A percentile compares a stretch with the other conserved stretches of the same genome.
Evolutionary conservation across 2,329 filamentous ascomycete genomes (phyloP).

Genomic region (Apiospora koreana): DNA sequence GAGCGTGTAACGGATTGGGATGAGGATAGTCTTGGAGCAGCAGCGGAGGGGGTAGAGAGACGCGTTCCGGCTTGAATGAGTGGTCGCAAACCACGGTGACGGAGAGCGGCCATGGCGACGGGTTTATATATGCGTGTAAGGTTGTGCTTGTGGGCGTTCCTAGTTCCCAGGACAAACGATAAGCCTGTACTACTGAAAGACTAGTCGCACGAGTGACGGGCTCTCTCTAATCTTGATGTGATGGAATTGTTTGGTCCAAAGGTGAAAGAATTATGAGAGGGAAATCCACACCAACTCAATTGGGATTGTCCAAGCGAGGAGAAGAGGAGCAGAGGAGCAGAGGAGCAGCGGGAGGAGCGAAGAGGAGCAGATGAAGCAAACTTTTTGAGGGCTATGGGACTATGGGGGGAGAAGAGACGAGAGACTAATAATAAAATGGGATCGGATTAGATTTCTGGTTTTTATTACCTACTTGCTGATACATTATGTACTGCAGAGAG

Average conservation of each 20-base stretch:
- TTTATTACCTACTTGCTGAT: not conserved
- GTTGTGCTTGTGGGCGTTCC: not conserved
- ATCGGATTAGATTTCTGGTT: not conserved
- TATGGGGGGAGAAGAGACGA: not conserved
- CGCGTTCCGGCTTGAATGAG: slow-evolving; percentile 23
- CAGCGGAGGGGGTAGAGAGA: slow-evolving; percentile 16
- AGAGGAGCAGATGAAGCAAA: not conserved
- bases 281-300: slow-evolving; percentile 8
- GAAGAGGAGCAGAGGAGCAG: not conserved
- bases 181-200: not conserved
- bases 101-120: slow-evolving; percentile 29
- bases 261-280: not conserved
- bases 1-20: slow-evolving; percentile 20
- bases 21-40: slow-evolving; percentile 9
- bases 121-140: not conserved
- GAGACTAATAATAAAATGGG: not conserved
- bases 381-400: no score
- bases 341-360: not conserved
- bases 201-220: not conserved
- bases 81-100: slow-evolving; percentile 28
- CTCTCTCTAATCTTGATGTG: not conserved
- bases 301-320: slow-evolving; percentile 12
- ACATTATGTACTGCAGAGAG: not conserved
- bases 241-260: not conserved
- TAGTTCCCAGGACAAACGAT: not conserved